Conservation (phyloP, 345 rosid species). For the Eucalyptus curtisii region DNA sequence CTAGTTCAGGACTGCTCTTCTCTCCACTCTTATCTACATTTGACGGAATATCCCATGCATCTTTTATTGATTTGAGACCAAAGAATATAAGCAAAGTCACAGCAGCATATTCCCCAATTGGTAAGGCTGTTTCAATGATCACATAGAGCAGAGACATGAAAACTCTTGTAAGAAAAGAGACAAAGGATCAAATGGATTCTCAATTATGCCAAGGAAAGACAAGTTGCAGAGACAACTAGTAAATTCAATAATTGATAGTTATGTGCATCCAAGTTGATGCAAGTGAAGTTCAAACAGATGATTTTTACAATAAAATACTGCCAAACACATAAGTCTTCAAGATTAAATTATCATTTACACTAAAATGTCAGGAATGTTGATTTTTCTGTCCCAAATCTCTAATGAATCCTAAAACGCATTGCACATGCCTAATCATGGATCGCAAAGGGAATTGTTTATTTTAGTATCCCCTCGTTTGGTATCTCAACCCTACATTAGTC, state of each 20-base stretch:
- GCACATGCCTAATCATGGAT: neutral
- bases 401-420: neutral
- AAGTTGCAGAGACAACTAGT: neutral
- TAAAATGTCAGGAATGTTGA: neutral
- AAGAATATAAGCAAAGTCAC: conserved; percentile 82
- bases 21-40: conserved; percentile 37
- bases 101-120: conserved; percentile 96
- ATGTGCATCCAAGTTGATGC: neutral
- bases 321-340: neutral
- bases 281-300: neutral
- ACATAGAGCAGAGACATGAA: conserved; percentile 2
- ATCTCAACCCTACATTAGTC: neutral
- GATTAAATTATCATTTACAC: neutral
- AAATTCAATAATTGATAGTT: neutral
- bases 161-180: neutral
- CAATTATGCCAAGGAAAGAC: neutral
- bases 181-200: neutral
- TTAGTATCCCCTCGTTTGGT: neutral
- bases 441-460: neutral
- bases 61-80: conserved; percentile 93
- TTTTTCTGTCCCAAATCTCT: neutral
- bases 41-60: conserved; percentile 89
- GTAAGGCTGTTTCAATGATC: conserved; percentile 52
- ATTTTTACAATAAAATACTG: neutral
- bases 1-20: conserved; percentile 49